Percentiles rank a stretch among this genome's conserved stretches.
phyloP scores from a whole-genome alignment of 2,329 filamentous ascomycete genomes.

The Clarireedia homoeocarpa region DNA sequence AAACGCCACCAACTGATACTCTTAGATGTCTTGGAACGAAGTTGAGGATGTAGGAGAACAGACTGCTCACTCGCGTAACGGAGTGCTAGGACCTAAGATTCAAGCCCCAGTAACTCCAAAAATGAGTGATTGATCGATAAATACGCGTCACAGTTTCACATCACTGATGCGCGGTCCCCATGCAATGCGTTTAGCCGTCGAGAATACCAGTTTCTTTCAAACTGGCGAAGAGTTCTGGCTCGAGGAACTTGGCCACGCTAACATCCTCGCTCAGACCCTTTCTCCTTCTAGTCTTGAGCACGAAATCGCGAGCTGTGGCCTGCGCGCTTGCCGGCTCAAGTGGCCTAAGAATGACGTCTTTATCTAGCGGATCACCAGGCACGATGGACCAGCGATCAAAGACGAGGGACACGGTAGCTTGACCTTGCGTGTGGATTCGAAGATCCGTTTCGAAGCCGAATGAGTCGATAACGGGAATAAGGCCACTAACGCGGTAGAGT shows the following conservation, averaged over 20 bases:
- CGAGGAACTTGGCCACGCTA: conserved; percentile 89
- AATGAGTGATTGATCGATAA: not conserved
- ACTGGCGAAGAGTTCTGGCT: conserved; percentile 85
- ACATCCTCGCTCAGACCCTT: conserved; percentile 96
- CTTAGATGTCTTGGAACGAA: no score
- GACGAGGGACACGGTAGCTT: conserved; percentile 81
- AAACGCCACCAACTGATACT: no score
- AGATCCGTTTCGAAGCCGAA: conserved; percentile 98
- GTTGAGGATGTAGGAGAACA: no score
- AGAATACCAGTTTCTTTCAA: conserved; percentile 84
- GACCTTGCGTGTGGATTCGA: conserved; percentile 89
- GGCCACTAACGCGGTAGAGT: conserved; percentile 81
- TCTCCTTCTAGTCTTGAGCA: conserved; percentile 85
- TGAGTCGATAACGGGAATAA: conserved; percentile 92
- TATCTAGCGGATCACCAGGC: conserved; percentile 89
- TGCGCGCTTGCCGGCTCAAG: conserved; percentile 83
- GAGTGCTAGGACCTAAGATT: no score
- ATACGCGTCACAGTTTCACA: not conserved
- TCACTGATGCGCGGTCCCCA: not conserved
- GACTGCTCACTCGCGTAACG: no score
- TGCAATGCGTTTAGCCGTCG: conserved; percentile 41
- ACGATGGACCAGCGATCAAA: conserved; percentile 97
- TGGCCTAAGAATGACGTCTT: conserved; percentile 71
- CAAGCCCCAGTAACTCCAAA: no score
- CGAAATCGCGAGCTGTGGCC: conserved; percentile 89